Evolutionary conservation across 257 asterid species (phyloP).

Genomic region (Rubia yunnanensis): DNA sequence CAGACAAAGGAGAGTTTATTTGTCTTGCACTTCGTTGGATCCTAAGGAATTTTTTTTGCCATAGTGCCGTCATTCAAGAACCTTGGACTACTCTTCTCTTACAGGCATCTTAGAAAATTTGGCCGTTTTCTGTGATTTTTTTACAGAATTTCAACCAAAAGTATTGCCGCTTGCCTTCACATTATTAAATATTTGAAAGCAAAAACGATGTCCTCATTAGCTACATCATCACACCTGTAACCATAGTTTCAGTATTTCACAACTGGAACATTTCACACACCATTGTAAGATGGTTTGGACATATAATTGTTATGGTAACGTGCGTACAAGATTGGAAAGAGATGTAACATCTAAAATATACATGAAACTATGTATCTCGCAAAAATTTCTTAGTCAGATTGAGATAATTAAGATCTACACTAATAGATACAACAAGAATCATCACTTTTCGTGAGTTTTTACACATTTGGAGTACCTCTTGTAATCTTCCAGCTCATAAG

Average conservation of each 20-base stretch:
- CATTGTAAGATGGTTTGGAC: background rate
- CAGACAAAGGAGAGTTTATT: background rate
- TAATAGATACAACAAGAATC: background rate
- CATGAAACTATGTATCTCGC: background rate
- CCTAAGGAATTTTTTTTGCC: background rate
- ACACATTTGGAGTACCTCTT: background rate
- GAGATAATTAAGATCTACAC: background rate
- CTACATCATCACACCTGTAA: background rate
- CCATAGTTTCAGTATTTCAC: background rate
- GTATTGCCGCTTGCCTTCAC: background rate
- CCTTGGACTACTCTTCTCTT: background rate
- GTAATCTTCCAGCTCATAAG: background rate
- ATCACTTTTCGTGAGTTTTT: background rate
- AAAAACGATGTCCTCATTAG: background rate
- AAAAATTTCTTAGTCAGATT: too few species aligned
- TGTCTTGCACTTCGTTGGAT: conserved; percentile 2
- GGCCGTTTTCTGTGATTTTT: background rate
- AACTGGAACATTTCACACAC: background rate
- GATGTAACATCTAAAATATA: background rate
- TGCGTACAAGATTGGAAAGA: background rate
- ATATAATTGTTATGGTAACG: background rate
- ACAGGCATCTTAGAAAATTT: background rate
- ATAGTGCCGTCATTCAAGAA: background rate
- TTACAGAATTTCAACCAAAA: background rate
- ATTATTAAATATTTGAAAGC: background rate